Base-by-base conservation (phyloP, 257 asterid genomes). In the Ophiorrhiza pumila region DNA sequence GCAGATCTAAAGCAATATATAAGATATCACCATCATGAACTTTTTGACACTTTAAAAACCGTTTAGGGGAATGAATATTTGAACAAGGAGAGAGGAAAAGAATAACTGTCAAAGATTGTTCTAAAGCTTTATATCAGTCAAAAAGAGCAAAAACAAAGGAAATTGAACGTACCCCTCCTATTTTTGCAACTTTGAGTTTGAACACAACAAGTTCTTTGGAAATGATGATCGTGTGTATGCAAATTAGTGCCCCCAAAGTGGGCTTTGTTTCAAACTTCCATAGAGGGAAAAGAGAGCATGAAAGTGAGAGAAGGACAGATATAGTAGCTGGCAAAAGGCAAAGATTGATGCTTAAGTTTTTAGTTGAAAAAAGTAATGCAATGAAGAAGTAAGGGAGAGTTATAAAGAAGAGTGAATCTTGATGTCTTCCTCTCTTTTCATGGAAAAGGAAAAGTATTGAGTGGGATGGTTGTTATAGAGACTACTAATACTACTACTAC, bases 211-310 rank as follows among this genome's bases (percentile, higher is more conserved):
- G 27, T 39, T 47, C 69, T 74, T 64, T 62, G 81, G 80, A 80
- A 74, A 78, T 86, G 88, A 78, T 80, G 88, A 77, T 64, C 55
- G 23, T 62, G 69, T 39, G 47, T 86, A 85, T 88, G 92, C 95
- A 85, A 90, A 83, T 86, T 79, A 43, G 85, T 79, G 85, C 82
- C 84, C 82, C 84, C 25, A 78, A 88, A 79, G 85, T 77, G 77
- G 90, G 73, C 82, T 84, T 79, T 77, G 88, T 78, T 86, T 89
- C 85, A 89, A 91, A 91, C 82, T 82, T 80, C 74, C 74, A 59
- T 79, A 82, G 91, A 73, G 94, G 96, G 96, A 84, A 89, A 84
- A 72, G 82, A 74, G 77, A 81, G 74, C 74, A 60, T 75, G 61
- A 69, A 65, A 70, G 74, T 81, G 73, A 67, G 74, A 78, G 68